Conservation (phyloP, 2,329 filamentous ascomycete species). For the Aspergillus unguis region DNA sequence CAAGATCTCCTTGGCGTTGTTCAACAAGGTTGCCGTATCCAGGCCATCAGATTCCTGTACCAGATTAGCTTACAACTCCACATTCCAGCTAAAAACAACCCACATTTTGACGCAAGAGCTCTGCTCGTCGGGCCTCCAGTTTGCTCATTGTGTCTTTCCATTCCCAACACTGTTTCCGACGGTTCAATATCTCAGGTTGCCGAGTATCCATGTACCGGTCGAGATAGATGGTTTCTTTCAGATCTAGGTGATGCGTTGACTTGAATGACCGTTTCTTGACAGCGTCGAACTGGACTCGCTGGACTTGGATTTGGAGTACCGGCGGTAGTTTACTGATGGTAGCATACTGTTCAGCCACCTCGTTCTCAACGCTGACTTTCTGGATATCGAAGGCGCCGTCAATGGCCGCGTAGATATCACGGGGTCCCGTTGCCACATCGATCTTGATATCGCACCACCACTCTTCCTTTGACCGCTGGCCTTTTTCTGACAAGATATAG, state of each 20-base stretch:
- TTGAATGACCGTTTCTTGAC: conserved; percentile 61
- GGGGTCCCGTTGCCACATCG: conserved; percentile 55
- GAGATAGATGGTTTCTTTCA: conserved; percentile 79
- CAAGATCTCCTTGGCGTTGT: conserved; percentile 42
- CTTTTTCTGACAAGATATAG: conserved; percentile 45
- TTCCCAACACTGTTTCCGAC: conserved; percentile 69
- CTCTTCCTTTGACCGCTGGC: conserved; percentile 52
- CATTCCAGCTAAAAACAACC: not conserved
- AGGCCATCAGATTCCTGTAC: conserved; percentile 23
- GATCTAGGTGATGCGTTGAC: conserved; percentile 70
- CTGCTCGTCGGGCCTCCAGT: conserved; percentile 49
- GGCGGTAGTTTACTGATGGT: conserved; percentile 76
- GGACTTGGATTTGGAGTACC: conserved; percentile 83
- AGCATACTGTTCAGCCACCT: conserved; percentile 60
- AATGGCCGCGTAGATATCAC: conserved; percentile 77
- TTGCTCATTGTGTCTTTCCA: conserved; percentile 63
- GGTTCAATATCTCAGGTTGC: conserved; percentile 59
- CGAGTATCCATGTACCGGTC: conserved; percentile 76
- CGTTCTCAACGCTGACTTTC: conserved; percentile 64
- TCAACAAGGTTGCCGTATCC: conserved; percentile 32
- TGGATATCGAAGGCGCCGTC: conserved; percentile 82
- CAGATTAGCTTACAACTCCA: conserved; percentile 5
- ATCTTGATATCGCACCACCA: conserved; percentile 62
- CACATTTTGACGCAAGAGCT: conserved; percentile 41
- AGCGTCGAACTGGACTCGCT: conserved; percentile 71